Evolutionary conservation across 108 stramenopile genomes (phyloP).

Genomic region (Heterococcus sp.): DNA sequence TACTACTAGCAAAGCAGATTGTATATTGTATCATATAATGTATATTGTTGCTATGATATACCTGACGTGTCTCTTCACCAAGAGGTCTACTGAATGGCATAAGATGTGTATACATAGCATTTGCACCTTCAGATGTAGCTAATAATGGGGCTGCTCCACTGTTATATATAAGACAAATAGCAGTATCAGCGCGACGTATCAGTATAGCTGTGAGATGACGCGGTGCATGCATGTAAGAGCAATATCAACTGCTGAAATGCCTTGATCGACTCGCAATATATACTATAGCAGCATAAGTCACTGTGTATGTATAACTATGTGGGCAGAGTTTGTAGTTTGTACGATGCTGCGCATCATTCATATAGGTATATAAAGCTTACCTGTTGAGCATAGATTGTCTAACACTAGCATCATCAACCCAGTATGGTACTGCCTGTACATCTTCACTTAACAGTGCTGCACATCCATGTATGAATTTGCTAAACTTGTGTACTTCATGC

Average conservation of each 20-base stretch:
- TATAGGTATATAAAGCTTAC: not conserved
- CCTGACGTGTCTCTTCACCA: not conserved
- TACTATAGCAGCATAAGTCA: too few species aligned
- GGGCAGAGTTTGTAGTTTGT: too few species aligned
- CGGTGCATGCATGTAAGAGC: too few species aligned
- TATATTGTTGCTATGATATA: too few species aligned
- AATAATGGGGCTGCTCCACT: slow-evolving; percentile 65
- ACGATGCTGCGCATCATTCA: too few species aligned
- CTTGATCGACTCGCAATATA: too few species aligned
- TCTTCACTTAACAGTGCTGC: slow-evolving; percentile 87
- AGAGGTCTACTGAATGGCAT: slow-evolving; percentile 50
- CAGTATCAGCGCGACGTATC: too few species aligned
- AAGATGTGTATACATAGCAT: slow-evolving; percentile 75
- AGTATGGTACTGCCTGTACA: slow-evolving; percentile 86
- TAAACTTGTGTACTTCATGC: slow-evolving; percentile 88
- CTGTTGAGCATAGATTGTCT: slow-evolving; percentile 70
- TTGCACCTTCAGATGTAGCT: slow-evolving; percentile 60
- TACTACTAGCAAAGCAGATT: too few species aligned
- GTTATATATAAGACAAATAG: slow-evolving; percentile 61
- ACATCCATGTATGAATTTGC: slow-evolving; percentile 83
- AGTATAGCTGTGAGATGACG: too few species aligned
- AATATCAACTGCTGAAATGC: too few species aligned
- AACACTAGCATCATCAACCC: slow-evolving; percentile 87
- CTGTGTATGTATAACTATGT: too few species aligned
- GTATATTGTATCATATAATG: too few species aligned